phyloP scores from a whole-genome alignment of 805 yeast species.

The Starmerella asiatica region DNA sequence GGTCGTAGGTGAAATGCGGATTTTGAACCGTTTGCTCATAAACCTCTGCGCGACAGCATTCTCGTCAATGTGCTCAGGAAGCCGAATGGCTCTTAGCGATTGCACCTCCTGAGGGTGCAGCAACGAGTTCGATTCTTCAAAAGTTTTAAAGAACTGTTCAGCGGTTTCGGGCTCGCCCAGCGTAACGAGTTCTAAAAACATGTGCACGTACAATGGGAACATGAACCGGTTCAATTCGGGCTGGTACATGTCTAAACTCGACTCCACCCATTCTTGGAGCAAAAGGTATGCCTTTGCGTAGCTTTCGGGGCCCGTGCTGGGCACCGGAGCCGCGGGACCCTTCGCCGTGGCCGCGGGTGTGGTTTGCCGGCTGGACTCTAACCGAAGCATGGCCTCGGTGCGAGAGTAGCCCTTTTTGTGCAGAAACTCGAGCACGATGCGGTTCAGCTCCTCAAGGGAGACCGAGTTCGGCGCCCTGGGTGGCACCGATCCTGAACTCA shows the following conservation, averaged over 20 bases:
- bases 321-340: conserved; percentile 24
- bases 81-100: conserved; percentile 56
- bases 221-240: conserved; percentile 73
- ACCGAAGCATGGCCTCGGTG: conserved; percentile 86
- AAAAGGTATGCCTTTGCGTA: conserved; percentile 71
- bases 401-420: conserved; percentile 87
- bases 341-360: conserved; percentile 26
- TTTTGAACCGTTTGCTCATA: conserved; percentile 55
- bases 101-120: conserved; percentile 68
- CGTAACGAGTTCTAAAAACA: conserved; percentile 63
- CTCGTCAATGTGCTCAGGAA: conserved; percentile 69
- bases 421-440: conserved; percentile 83
- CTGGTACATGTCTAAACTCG: conserved; percentile 77
- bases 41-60: conserved; percentile 70
- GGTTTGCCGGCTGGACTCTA: conserved; percentile 39
- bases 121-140: conserved; percentile 55
- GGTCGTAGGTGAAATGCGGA: conserved; percentile 69
- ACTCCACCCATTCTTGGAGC: conserved; percentile 77
- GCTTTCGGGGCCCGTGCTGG: conserved; percentile 41
- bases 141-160: conserved; percentile 60
- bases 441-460: conserved; percentile 73
- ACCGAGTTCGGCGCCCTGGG: conserved; percentile 18
- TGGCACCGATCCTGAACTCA: conserved; percentile 1
- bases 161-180: conserved; percentile 48
- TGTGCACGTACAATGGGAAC: conserved; percentile 87